phyloP scores from a whole-genome alignment of 441 rosid genomes.

The Daphne laureola region DNA sequence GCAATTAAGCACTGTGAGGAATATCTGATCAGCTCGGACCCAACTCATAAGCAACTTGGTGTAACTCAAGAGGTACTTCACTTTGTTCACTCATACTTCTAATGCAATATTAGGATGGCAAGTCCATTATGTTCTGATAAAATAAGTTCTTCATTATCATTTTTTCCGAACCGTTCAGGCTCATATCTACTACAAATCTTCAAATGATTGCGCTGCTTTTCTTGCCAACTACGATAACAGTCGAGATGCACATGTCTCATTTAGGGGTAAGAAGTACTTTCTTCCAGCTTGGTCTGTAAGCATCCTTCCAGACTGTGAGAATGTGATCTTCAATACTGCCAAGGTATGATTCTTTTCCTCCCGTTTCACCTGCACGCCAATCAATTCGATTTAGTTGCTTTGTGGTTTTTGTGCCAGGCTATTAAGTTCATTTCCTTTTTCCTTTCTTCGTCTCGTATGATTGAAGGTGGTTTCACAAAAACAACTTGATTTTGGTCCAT shows the following conservation, averaged over 20 bases:
- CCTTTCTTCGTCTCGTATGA: background rate
- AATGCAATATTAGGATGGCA: background rate
- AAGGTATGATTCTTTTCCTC: conserved; percentile 29
- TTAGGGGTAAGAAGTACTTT: conserved; percentile 39
- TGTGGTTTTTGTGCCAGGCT: background rate
- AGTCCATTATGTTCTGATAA: too few relatives aligned
- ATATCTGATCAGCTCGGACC: conserved; percentile 45
- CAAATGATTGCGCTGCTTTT: conserved; percentile 54
- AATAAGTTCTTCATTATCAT: too few relatives aligned
- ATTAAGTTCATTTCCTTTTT: conserved; percentile 9
- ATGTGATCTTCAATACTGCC: conserved; percentile 52
- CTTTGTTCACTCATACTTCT: background rate
- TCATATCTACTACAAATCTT: conserved; percentile 47
- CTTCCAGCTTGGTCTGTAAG: conserved; percentile 83
- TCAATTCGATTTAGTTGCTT: background rate
- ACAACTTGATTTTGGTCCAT: conserved; percentile 26
- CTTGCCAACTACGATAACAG: conserved; percentile 45
- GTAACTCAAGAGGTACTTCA: conserved; percentile 40
- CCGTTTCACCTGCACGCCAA: background rate
- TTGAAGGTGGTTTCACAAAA: conserved; percentile 54
- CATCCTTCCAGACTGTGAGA: conserved; percentile 63
- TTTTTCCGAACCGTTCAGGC: conserved; percentile 28
- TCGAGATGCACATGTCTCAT: conserved; percentile 41
- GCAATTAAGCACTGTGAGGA: conserved; percentile 57
- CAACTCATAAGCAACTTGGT: conserved; percentile 37